Evolutionary conservation across 257 asterid species (phyloP).

Genomic region (Solanum chilense): DNA sequence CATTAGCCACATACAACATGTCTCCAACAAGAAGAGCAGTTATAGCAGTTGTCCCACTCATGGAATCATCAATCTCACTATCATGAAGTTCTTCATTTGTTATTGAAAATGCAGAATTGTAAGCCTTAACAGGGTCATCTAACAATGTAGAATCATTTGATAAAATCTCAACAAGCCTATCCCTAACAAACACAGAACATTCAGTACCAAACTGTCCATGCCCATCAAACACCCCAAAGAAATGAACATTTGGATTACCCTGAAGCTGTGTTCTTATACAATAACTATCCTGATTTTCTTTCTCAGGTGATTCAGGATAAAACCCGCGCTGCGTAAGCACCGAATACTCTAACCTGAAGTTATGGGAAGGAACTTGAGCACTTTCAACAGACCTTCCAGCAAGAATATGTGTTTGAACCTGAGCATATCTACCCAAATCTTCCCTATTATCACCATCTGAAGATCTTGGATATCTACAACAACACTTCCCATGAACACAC

Average conservation of each 20-base stretch:
- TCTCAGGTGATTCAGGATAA: conserved; percentile 84
- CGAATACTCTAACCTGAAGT: conserved; percentile 53
- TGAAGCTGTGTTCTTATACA: conserved; percentile 53
- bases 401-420: conserved; percentile 24
- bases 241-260: conserved; percentile 82
- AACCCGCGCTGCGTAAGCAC: conserved; percentile 66
- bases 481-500: conserved; percentile 82
- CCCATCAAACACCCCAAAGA: conserved; percentile 97
- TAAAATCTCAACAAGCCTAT: conserved; percentile 63
- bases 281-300: conserved; percentile 83
- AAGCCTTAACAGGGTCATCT: conserved; percentile 82
- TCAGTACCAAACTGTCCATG: conserved; percentile 76
- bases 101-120: conserved; percentile 49
- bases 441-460: conserved; percentile 44
- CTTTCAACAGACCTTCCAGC: conserved; percentile 36
- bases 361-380: conserved; percentile 77
- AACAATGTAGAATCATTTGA: conserved; percentile 45
- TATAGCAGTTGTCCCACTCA: conserved; percentile 97
- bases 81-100: conserved; percentile 73
- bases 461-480: conserved; percentile 44
- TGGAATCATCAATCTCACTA: conserved; percentile 73
- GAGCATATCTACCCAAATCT: conserved; percentile 24
- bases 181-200: conserved; percentile 65
- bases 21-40: conserved; percentile 68
- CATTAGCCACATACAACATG: conserved; percentile 80